Base-by-base conservation (phyloP, 2,329 filamentous ascomycete species). In the Bipolaris sorokiniana region DNA sequence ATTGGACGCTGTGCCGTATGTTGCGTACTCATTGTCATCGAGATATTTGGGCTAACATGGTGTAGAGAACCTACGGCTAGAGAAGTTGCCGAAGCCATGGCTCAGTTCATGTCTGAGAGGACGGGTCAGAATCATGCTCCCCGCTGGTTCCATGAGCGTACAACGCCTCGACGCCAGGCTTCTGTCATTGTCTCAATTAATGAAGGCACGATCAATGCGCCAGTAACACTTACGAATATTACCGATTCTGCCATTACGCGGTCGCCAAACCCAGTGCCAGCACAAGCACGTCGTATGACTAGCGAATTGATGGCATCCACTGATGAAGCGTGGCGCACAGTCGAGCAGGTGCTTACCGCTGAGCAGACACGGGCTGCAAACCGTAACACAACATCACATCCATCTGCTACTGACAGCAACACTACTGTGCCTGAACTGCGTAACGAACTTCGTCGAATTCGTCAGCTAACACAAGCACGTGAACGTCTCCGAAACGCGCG, bases 241-340 rank as follows among this genome's bases (percentile, higher is more conserved):
- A 74, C 66, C 31, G 71, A 70, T 47, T 54, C 65, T 10, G 65
- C 65, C 33, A 66, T 71, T 2, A 74, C 72, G 20, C 63, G 66
- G 37, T 73, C 72, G 5, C 73, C 71, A 10, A 71, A 69, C 41
- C 60, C 65, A 7, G 72, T 69, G 26, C 67, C 63, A 53, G 70
- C 66, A 49, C 77, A 74, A 20, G 65, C 70, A 18, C 72, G 69
- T 37, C 69, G 71, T 22, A 62, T 67, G 46, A 63, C 67, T 23
- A 67, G 55, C 44, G 72, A 75, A 15, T 66, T 74, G 18, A 65
- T 74, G 3, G 66, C 66, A 7, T 72, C 72, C 10, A 74, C 72
- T 2, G 71, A 75, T 34, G 78, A 81, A 46, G 78, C 80, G 9
- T 82, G 80, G 80, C 78, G 77, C 41, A 80, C 77, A 3, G 81